Evolutionary conservation across 1,284 basidiomycete species (phyloP).

Genomic region (Ceratobasidium sp.): DNA sequence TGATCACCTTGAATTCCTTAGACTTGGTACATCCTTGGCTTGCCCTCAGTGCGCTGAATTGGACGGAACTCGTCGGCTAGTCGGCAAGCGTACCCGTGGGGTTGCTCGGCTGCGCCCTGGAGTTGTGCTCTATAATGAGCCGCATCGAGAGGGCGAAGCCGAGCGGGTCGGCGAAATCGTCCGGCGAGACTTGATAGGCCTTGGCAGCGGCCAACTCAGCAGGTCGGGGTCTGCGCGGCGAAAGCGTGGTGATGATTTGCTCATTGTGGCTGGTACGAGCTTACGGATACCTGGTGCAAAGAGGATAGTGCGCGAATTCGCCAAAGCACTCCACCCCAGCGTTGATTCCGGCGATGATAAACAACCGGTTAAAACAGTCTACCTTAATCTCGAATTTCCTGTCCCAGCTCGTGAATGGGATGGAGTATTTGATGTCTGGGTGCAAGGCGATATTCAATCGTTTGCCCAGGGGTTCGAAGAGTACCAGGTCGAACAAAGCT

Average conservation of each 20-base stretch:
- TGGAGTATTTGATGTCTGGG: constrained; percentile 89
- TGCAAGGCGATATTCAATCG: constrained; percentile 85
- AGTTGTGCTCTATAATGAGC: constrained; percentile 91
- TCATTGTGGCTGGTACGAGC: constrained; percentile 91
- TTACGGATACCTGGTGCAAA: constrained; percentile 92
- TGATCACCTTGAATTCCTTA: constrained; percentile 60
- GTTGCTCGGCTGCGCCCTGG: constrained; percentile 84
- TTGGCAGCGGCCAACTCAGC: constrained; percentile 44
- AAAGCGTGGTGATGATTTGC: constrained; percentile 61
- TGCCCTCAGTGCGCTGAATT: constrained; percentile 81
- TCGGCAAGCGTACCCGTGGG: constrained; percentile 81
- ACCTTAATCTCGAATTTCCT: constrained; percentile 90
- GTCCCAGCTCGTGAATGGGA: constrained; percentile 87
- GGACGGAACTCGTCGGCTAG: constrained; percentile 71
- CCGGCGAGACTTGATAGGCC: constrained; percentile 73
- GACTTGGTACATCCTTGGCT: constrained; percentile 67
- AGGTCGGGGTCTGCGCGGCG: constrained; percentile 19
- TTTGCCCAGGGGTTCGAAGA: constrained; percentile 68
- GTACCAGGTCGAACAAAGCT: not conserved
- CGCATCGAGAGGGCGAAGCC: constrained; percentile 84
- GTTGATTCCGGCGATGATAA: constrained; percentile 44
- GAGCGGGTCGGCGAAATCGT: constrained; percentile 70
- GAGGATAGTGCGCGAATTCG: constrained; percentile 80
- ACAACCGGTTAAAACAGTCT: constrained; percentile 63
- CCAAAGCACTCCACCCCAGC: constrained; percentile 42